These are phyloP conservation scores for Neurospora sp. DNA, from an alignment of 495 filamentous ascomycete species.

Conservation along the genomic window DNA sequence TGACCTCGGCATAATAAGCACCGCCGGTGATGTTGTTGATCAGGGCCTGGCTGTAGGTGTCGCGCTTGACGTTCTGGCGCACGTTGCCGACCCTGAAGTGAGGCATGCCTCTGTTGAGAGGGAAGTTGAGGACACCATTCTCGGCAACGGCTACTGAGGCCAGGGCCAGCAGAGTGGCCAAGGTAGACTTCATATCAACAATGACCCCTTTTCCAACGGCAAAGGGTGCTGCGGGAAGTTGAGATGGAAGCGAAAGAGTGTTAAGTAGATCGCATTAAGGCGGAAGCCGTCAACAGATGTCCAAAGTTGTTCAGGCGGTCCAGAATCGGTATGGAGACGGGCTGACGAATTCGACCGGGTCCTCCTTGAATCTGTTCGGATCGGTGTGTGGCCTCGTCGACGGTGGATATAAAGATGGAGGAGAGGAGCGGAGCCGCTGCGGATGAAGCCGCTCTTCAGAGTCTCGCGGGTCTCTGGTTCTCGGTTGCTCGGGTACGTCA, in stretches of 20 bases:
- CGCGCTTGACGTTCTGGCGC: conserved; percentile 10
- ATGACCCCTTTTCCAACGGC: background rate
- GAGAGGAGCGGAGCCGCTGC: background rate
- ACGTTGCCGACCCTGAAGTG: conserved; percentile 8
- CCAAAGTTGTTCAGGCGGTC: background rate
- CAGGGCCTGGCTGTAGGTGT: conserved; percentile 26
- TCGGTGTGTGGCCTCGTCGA: background rate
- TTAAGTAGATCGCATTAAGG: background rate
- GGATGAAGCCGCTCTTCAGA: background rate
- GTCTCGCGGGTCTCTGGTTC: background rate
- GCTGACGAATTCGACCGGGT: background rate
- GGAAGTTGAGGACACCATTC: conserved; percentile 22
- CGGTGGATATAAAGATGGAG: background rate
- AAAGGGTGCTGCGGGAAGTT: background rate
- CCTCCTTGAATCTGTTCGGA: background rate
- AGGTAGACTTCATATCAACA: conserved; percentile 10
- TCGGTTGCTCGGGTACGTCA: background rate
- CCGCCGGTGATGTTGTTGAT: conserved; percentile 40
- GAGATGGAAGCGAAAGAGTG: background rate
- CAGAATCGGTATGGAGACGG: background rate
- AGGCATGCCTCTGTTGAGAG: conserved; percentile 14
- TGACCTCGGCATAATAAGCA: conserved; percentile 57
- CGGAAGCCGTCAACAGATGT: background rate
- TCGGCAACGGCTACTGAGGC: conserved; percentile 8
- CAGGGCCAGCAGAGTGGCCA: conserved; percentile 11